A percentile compares a stretch with the other conserved stretches of the same genome.
These are phyloP conservation scores for Boletales sp. DNA, from an alignment of 768 basidiomycete genomes.

Conservation along the genomic window DNA sequence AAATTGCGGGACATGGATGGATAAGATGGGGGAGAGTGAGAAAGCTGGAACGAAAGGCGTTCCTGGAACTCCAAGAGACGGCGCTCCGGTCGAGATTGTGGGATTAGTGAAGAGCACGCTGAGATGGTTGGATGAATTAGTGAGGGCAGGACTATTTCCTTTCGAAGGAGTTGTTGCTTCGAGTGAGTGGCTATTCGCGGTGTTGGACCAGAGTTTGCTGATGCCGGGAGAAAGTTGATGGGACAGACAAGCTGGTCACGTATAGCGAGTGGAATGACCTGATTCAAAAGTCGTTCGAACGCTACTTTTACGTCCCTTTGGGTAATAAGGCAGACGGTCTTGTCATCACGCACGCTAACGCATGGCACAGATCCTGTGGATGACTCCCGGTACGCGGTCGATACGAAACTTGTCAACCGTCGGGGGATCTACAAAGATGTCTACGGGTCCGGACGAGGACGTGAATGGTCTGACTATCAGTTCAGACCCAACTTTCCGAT, in stretches of 20 bases:
- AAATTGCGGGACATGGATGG: conserved; percentile 98
- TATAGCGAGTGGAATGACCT: conserved; percentile 90
- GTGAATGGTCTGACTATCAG: conserved; percentile 98
- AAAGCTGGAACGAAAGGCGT: conserved; percentile 92
- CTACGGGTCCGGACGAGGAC: conserved; percentile 78
- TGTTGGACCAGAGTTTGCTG: background rate
- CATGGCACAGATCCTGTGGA: conserved; percentile 55
- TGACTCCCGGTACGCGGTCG: conserved; percentile 68
- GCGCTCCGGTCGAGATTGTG: conserved; percentile 93
- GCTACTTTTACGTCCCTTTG: conserved; percentile 83
- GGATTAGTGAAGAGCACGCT: conserved; percentile 91
- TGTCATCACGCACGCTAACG: conserved; percentile 1
- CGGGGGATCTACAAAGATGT: conserved; percentile 99
- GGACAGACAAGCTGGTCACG: conserved; percentile 64
- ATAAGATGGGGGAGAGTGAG: conserved; percentile 94
- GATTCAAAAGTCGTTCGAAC: conserved; percentile 85
- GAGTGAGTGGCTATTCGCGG: conserved; percentile 45
- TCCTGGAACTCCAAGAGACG: conserved; percentile 96
- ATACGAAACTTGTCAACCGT: conserved; percentile 71
- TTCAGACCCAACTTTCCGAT: conserved; percentile 91
- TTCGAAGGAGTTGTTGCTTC: conserved; percentile 84
- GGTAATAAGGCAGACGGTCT: conserved; percentile 38
- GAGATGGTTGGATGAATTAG: conserved; percentile 79
- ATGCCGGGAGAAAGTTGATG: conserved; percentile 51
- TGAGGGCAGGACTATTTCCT: conserved; percentile 67